Evolutionary conservation across 2,329 filamentous ascomycete genomes (phyloP).

Genomic region (Whalleya microplaca): DNA sequence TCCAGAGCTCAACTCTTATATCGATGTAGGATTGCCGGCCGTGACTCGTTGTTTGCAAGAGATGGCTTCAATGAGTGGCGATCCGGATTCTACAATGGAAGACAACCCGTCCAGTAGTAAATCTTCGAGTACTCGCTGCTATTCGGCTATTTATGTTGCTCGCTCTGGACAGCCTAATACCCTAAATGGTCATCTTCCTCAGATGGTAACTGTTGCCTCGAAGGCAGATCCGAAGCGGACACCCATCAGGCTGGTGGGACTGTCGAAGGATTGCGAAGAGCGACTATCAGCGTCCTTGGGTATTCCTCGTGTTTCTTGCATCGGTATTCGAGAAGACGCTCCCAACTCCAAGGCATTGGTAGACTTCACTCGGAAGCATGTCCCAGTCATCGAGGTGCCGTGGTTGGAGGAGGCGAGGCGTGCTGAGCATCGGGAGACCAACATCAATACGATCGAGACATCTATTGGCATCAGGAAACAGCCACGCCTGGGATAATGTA

Average conservation of each 20-base stretch:
- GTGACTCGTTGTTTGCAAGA: slow-evolving; percentile 64
- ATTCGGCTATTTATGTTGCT: slow-evolving; percentile 61
- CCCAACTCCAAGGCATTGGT: slow-evolving; percentile 61
- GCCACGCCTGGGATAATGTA: slow-evolving; percentile 7
- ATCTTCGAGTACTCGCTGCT: slow-evolving; percentile 32
- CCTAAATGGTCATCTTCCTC: slow-evolving; percentile 64
- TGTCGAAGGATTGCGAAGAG: slow-evolving; percentile 63
- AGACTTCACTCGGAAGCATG: slow-evolving; percentile 56
- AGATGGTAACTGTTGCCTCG: slow-evolving; percentile 57
- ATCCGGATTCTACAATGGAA: neutral
- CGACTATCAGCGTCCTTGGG: slow-evolving; percentile 60
- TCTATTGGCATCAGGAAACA: slow-evolving; percentile 43
- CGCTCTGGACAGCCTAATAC: slow-evolving; percentile 60
- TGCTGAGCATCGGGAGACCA: slow-evolving; percentile 49
- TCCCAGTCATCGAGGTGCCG: slow-evolving; percentile 54
- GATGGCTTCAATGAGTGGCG: slow-evolving; percentile 32
- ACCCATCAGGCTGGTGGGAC: slow-evolving; percentile 61
- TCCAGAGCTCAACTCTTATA: slow-evolving; percentile 58
- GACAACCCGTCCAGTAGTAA: neutral
- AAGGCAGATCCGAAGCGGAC: slow-evolving; percentile 41
- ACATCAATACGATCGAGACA: slow-evolving; percentile 50
- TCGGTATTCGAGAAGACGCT: slow-evolving; percentile 61
- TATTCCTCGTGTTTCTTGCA: slow-evolving; percentile 66
- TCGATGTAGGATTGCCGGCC: slow-evolving; percentile 68
- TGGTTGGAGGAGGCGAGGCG: slow-evolving; percentile 58